These are phyloP conservation scores for Emergomyces pasteurianus DNA, from an alignment of 2,329 filamentous ascomycete species.

Conservation along the genomic window DNA sequence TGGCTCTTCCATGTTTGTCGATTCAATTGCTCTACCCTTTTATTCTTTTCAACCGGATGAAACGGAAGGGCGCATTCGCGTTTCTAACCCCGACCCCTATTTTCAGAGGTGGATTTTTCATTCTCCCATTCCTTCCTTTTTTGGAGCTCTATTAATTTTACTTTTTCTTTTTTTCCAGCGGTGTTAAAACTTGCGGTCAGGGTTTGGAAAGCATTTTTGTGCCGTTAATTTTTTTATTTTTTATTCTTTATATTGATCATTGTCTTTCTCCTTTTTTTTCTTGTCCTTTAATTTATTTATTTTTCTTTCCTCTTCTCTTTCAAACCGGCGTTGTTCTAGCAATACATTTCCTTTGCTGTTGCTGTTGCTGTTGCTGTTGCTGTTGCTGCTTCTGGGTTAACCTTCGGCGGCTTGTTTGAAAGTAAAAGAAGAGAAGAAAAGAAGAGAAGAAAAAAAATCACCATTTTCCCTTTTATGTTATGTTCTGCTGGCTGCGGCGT, in stretches of 20 bases:
- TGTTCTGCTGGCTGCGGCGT: neutral
- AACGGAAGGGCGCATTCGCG: neutral
- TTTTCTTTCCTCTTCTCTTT: neutral
- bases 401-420: neutral
- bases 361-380: no score
- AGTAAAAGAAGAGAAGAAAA: no score
- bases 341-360: no score
- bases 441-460: neutral
- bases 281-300: neutral
- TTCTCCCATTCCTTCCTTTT: no score
- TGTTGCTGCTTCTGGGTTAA: neutral
- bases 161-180: neutral
- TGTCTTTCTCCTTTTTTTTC: no score
- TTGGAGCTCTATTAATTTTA: slow-evolving; percentile 5
- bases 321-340: neutral
- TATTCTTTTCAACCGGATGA: neutral
- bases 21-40: neutral
- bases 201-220: slow-evolving; percentile 8
- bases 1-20: slow-evolving; percentile 10
- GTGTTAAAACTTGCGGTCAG: slow-evolving; percentile 6
- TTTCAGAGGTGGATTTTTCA: slow-evolving; percentile 13
- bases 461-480: neutral
- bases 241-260: slow-evolving; percentile 1
- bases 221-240: slow-evolving; percentile 2
- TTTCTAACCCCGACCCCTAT: neutral